These are phyloP conservation scores for Fusarium scirpi DNA, from an alignment of 2,329 filamentous ascomycete genomes.

Conservation along the genomic window DNA sequence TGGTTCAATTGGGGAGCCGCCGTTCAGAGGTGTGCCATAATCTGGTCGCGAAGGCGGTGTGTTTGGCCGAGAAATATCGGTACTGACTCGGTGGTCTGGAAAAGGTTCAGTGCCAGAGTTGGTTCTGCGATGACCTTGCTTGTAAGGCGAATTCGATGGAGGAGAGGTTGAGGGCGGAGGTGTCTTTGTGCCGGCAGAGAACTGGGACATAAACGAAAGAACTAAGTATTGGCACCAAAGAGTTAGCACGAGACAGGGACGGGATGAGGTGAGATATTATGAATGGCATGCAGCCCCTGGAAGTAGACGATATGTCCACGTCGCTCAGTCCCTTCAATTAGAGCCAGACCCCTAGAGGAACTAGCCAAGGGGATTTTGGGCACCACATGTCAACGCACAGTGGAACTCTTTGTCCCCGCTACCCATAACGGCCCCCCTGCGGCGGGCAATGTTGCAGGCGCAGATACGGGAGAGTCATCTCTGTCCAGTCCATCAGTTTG, in stretches of 20 bases:
- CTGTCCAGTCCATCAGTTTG: slow-evolving; percentile 12
- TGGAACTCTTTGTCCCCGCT: slow-evolving; percentile 32
- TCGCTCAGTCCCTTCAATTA: slow-evolving; percentile 29
- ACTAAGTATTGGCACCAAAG: slow-evolving; percentile 63
- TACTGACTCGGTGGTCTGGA: slow-evolving; percentile 51
- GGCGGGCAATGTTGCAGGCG: slow-evolving; percentile 27
- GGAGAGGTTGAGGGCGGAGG: slow-evolving; percentile 61
- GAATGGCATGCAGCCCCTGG: slow-evolving; percentile 35
- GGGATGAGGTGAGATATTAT: slow-evolving; percentile 46
- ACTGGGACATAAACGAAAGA: slow-evolving; percentile 88
- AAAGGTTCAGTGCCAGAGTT: slow-evolving; percentile 50
- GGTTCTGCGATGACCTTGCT: slow-evolving; percentile 49
- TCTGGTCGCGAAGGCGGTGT: slow-evolving; percentile 56
- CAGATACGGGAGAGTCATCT: slow-evolving; percentile 1
- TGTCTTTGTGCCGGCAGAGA: slow-evolving; percentile 67
- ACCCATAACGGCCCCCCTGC: slow-evolving; percentile 33
- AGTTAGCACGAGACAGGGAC: slow-evolving; percentile 41
- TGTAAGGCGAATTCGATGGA: slow-evolving; percentile 51
- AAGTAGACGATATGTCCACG: slow-evolving; percentile 6
- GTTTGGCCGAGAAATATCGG: slow-evolving; percentile 53
- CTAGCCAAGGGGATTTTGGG: slow-evolving; percentile 35
- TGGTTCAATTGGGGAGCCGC: slow-evolving; percentile 57
- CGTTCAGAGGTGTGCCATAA: slow-evolving; percentile 58
- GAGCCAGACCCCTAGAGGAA: slow-evolving; percentile 26
- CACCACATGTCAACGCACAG: slow-evolving; percentile 27